Conservation (phyloP, 306 rosid species). For the Cucumis melo region DNA sequence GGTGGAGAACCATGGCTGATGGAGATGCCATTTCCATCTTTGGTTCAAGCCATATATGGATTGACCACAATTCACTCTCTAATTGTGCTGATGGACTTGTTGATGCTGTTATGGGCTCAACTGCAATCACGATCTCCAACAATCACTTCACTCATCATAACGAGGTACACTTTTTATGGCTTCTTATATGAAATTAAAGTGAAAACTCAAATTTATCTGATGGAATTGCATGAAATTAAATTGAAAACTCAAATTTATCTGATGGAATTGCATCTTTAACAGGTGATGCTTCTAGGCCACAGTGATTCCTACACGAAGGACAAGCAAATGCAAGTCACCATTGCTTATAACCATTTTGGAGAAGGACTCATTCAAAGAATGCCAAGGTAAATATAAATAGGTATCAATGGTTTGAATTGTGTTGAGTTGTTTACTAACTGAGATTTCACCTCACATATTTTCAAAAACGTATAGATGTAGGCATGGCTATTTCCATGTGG, state of each 20-base stretch:
- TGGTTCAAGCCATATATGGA: conserved; percentile 94
- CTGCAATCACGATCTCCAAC: conserved; percentile 93
- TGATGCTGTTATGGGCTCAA: conserved; percentile 97
- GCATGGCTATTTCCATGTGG: conserved; percentile 98
- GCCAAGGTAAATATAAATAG: conserved; percentile 49
- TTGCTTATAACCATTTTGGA: conserved; percentile 98
- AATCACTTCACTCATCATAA: conserved; percentile 98
- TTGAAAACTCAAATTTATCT: not conserved
- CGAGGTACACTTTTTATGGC: conserved; percentile 40
- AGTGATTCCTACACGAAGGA: conserved; percentile 88
- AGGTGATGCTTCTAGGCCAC: conserved; percentile 97
- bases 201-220: not conserved
- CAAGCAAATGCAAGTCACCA: conserved; percentile 98
- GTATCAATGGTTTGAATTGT: not conserved
- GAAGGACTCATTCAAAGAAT: conserved; percentile 98
- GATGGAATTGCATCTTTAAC: not conserved
- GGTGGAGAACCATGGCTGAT: conserved; percentile 99
- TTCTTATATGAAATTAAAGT: not conserved
- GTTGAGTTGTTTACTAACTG: not conserved
- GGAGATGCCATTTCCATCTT: conserved; percentile 90
- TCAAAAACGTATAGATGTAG: conserved; percentile 65
- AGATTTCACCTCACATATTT: not conserved
- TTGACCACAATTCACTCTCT: conserved; percentile 89
- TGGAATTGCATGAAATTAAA: not conserved
- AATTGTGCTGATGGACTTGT: conserved; percentile 97